These are phyloP conservation scores for Coprinopsis strossmayeri DNA, from an alignment of 768 basidiomycete species.

Conservation along the genomic window DNA sequence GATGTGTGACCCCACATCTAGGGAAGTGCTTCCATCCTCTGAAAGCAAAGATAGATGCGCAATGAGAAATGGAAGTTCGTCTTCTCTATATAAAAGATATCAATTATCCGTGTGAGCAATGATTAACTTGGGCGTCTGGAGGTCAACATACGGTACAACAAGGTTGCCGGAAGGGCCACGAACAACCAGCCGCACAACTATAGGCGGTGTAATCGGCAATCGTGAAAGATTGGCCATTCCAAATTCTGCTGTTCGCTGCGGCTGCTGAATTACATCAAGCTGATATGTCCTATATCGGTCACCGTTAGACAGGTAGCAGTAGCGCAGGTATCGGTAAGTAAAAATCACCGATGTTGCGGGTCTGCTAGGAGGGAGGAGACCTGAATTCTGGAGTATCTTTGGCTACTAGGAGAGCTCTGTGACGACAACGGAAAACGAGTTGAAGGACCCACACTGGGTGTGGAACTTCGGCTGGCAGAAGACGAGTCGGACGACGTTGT, in stretches of 20 bases:
- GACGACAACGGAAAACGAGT: constrained; percentile 19
- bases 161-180: constrained; percentile 65
- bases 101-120: background rate
- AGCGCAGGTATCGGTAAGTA: background rate
- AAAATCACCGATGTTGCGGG: constrained; percentile 41
- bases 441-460: constrained; percentile 10
- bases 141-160: constrained; percentile 68
- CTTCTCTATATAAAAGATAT: constrained; percentile 47
- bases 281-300: constrained; percentile 51
- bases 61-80: constrained; percentile 82
- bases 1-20: constrained; percentile 61
- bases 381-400: constrained; percentile 46
- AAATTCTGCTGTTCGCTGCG: constrained; percentile 77
- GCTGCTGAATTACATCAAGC: constrained; percentile 83
- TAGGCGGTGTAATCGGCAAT: constrained; percentile 77
- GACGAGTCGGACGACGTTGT: constrained; percentile 1
- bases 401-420: constrained; percentile 26
- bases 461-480: constrained; percentile 9
- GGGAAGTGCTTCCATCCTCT: constrained; percentile 53
- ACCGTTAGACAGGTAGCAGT: background rate
- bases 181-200: constrained; percentile 74
- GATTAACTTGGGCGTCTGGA: background rate
- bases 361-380: constrained; percentile 54
- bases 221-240: constrained; percentile 68
- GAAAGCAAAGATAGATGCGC: constrained; percentile 75